Base-by-base conservation (phyloP, 1,284 basidiomycete species). In the Meripilus lineatus region DNA sequence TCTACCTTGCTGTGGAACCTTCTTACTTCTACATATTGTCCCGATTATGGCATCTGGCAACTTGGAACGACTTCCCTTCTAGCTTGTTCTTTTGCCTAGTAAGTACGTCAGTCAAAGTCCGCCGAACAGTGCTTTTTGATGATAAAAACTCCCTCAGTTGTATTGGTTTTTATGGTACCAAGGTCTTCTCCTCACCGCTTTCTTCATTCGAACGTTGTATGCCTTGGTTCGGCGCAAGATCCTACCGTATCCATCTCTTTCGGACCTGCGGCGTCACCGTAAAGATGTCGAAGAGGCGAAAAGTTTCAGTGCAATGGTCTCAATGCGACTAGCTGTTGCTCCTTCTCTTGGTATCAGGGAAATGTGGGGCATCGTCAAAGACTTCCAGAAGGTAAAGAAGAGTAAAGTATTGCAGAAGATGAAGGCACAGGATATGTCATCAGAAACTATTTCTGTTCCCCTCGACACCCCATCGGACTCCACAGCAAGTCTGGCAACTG, bases 81-180 rank as follows among this genome's bases (percentile, higher is more conserved):
- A 84, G 82, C 49, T 52, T 67, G 3, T 44, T 61, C 5, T 71
- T 70, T 46, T 85, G 82, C 49, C 43, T 58, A 23, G 81, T 84
- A 52, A 48, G 79, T 69, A 33, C 14, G 20, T 39, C 41, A 1
- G 14, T n/a, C 25, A 5, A 3, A 28, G 32, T 24, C 43, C 21
- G 13, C 13, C 23, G 14, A 6, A n/a, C 14, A 28, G 33, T 40
- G 43, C 47, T 58, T n/a, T n/a, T n/a, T n/a, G n/a, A n/a, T n/a
- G 15, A 50, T 42, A 32, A 24, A 3, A 24, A 11, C 32, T 23
- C 24, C 44, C 15, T 1, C 47, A 84, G 82, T 48, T 68, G 2
- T 85, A 74, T 50, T 85, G 83, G 83, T 56, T 71, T 20, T 55
- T 83, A 15, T 85, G 83, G 83, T 75, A 74, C 55, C 55, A 74